phyloP scores from a whole-genome alignment of 2,329 filamentous ascomycete species.

The Hymenoscyphus fructigenus region DNA sequence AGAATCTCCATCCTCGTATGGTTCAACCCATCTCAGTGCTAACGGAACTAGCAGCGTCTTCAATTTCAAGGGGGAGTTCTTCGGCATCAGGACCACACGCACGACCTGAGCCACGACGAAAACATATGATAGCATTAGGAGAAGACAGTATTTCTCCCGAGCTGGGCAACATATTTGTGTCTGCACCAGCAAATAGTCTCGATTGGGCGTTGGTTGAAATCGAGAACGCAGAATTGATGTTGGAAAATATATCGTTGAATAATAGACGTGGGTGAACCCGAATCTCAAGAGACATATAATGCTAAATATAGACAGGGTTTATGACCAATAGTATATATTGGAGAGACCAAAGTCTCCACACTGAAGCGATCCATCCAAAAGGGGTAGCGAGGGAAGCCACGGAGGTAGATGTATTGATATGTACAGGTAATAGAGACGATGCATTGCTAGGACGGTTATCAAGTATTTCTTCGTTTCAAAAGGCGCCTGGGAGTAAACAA shows the following conservation, averaged over 20 bases:
- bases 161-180: slow-evolving; percentile 15
- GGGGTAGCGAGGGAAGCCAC: slow-evolving; percentile 10
- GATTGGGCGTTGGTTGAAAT: slow-evolving; percentile 17
- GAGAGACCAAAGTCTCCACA: slow-evolving; percentile 11
- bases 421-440: slow-evolving; percentile 16
- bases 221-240: slow-evolving; percentile 15
- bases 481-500: slow-evolving; percentile 9
- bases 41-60: not conserved
- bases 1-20: too few relatives aligned
- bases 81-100: slow-evolving; percentile 3
- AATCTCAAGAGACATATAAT: not conserved
- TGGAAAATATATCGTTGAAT: slow-evolving; percentile 17
- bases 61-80: slow-evolving; percentile 9
- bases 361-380: slow-evolving; percentile 14
- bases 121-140: not conserved
- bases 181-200: slow-evolving; percentile 13
- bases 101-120: slow-evolving; percentile 1
- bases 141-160: slow-evolving; percentile 13
- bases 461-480: slow-evolving; percentile 12
- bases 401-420: slow-evolving; percentile 17
- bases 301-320: slow-evolving; percentile 9
- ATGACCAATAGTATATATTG: slow-evolving; percentile 18
- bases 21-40: not conserved
- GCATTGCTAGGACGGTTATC: slow-evolving; percentile 16
- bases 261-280: slow-evolving; percentile 10